These are phyloP conservation scores for Echites panduratus DNA, from an alignment of 257 asterid species.

Conservation along the genomic window DNA sequence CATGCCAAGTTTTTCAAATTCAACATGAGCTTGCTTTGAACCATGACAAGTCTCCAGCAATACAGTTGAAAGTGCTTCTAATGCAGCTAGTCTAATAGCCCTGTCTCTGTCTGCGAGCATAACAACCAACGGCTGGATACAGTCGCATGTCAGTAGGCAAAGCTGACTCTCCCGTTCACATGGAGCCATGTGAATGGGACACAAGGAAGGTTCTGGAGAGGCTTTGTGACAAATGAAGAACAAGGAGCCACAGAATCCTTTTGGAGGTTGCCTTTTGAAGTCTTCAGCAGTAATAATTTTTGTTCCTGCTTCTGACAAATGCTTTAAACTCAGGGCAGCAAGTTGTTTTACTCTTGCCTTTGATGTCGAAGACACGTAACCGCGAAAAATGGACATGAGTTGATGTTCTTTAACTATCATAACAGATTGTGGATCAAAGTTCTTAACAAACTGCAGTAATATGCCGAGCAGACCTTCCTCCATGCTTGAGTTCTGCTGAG, in stretches of 20 bases:
- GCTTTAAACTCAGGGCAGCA: conserved; percentile 19
- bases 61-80: conserved; percentile 27
- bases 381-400: conserved; percentile 17
- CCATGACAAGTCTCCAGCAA: conserved; percentile 8
- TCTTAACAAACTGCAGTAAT: conserved; percentile 16
- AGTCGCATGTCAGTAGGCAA: conserved; percentile 17
- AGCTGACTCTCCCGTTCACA: conserved; percentile 21
- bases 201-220: conserved; percentile 15
- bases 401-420: conserved; percentile 7
- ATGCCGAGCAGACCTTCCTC: conserved; percentile 30
- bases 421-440: conserved; percentile 9
- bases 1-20: conserved; percentile 14
- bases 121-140: conserved; percentile 18
- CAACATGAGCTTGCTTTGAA: conserved; percentile 9
- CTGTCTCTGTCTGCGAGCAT: conserved; percentile 17
- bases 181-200: conserved; percentile 25
- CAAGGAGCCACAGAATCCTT: conserved; percentile 17
- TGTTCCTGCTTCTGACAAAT: conserved; percentile 19
- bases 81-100: conserved; percentile 17
- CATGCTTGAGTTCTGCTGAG: conserved; percentile 11
- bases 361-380: conserved; percentile 14
- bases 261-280: conserved; percentile 2
- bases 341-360: conserved; percentile 20
- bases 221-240: conserved; percentile 16
- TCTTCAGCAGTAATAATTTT: conserved; percentile 6